Evolutionary conservation across 2,329 filamentous ascomycete species (phyloP), one percentile per base, ranked within the genome.

Genomic region (Colletotrichum paranaense): DNA sequence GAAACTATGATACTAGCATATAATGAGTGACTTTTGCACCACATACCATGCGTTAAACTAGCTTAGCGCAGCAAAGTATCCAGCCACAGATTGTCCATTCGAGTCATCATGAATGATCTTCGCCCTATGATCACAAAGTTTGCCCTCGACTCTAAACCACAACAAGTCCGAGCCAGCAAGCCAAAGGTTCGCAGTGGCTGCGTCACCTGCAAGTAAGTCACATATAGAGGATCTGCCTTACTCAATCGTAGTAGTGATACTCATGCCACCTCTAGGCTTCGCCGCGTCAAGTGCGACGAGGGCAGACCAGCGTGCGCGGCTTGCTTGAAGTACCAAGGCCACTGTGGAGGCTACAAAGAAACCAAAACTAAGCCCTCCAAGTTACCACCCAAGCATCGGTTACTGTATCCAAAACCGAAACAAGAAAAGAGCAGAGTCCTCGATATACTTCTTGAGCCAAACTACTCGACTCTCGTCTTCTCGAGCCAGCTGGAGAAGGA

Each of bases 241-340:
- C 7, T 24, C 28, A 38, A 24, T 24, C 1, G 9, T 7, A 30
- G 14, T 59, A 11, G 12, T 53, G 30, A 53, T 8, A 26, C 42
- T 9, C n/a, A 24, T 53, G 1, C 0, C 6, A 6, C 4, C 3
- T 24, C 22, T 9, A 73, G 71, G 7, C 66, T 58, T 19, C 70
- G 70, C 5, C 70, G 30, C 30, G 52, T 24, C 5, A 73, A 73
- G 2, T 73, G 70, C 3, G 66, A 73, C n/a, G 70, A 73, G 38
- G 46, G 30, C 16, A 73, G 42, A 26, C 70, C 70, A 0, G 66
- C 70, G 5, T 73, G 70, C 14, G 38, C 32, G 16, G 26, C 53
- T 5, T 73, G 70, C 30, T 53, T 73, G 30, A 73, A 69, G n/a
- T 73, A 69, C 7, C 26, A 58, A 2, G 70, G 70, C 24, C 57